Base-by-base conservation (phyloP, 2,329 filamentous ascomycete species). In the Peltaster fructicola region DNA sequence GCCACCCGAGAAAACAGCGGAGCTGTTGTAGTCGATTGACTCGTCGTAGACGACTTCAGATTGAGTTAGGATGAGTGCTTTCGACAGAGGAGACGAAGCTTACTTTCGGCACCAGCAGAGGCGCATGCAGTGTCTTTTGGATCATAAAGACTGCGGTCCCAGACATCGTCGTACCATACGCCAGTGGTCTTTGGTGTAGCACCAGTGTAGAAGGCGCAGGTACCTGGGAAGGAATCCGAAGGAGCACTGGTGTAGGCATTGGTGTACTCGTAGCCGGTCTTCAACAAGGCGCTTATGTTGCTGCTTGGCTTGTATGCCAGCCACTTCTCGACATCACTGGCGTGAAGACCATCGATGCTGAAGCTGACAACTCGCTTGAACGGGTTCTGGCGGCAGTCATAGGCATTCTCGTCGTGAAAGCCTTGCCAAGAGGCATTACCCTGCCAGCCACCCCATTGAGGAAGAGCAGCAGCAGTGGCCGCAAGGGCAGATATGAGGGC, bases 181-280 rank as follows among this genome's bases (percentile, higher is more conserved):
- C 35, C 35, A 13, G 31, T 34, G 20, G 37, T 41, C 24, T 25
- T 35, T 14, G 41, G 41, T 16, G 18, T 29, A n/a, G 36, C 40
- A 11, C 42, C 41, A 11, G 40, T 36, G 15, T 36, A 35, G 14
- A 34, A 34, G n/a, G 27, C 28, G 7, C 34, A 17, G n/a, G 34
- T 27, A 11, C 40, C 42, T 8, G 43, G 42, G 23, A 39, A 41
- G 8, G 40, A 45, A 29, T 47, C 43, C 6, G 43, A 46, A 6
- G 43, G 43, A 8, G 26, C 36, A n/a, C 35, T 33, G n/a, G 42
- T 40, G 17, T 24, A 38, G 11, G 37, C 36, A 27, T 44, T 30
- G 5, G 33, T 40, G 20, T 41, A 45, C 20, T 39, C 30, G 24
- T 39, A 39, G 10, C 34, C 37, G 16, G 34, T 32, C 17, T 36